A percentile compares a stretch with the other conserved stretches of the same genome.
phyloP scores from a whole-genome alignment of 768 basidiomycete species.

The Hirschioporus abietinus region DNA sequence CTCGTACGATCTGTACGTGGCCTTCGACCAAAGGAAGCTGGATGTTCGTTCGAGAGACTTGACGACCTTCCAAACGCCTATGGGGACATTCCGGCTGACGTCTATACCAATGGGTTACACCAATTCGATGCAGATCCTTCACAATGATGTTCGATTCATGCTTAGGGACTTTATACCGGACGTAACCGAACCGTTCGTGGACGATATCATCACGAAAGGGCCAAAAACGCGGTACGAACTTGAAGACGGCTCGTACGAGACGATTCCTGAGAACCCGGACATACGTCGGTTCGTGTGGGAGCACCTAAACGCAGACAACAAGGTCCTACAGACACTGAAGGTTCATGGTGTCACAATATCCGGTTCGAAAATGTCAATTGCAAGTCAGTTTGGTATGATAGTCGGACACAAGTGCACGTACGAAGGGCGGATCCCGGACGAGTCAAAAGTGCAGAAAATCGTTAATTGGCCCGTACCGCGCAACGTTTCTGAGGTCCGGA shows the following conservation, averaged over 20 bases:
- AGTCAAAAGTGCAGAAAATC: conserved; percentile 15
- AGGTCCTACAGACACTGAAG: conserved; percentile 28
- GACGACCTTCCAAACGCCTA: conserved; percentile 15
- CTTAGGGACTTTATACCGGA: conserved; percentile 27
- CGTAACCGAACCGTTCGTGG: conserved; percentile 17
- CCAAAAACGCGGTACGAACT: conserved; percentile 20
- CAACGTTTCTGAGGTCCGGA: conserved; percentile 15
- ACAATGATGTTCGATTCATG: conserved; percentile 33
- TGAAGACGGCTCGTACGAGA: conserved; percentile 14
- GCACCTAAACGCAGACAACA: conserved; percentile 29
- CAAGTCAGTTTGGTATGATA: conserved; percentile 2
- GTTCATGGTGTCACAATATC: conserved; percentile 19
- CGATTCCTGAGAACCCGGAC: conserved; percentile 21
- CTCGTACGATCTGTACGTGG: conserved; percentile 13
- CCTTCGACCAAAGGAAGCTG: conserved; percentile 13
- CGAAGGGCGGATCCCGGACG: conserved; percentile 13
- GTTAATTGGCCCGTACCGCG: conserved; percentile 23
- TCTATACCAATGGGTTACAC: conserved; percentile 17
- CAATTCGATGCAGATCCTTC: conserved; percentile 19
- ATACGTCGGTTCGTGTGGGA: conserved; percentile 32
- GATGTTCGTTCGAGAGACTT: conserved; percentile 13
- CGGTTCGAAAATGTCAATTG: conserved; percentile 7
- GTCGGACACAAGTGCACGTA: conserved; percentile 11
- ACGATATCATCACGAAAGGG: conserved; percentile 23
- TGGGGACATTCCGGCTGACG: conserved; percentile 11